Evolutionary conservation across 139 green algal genomes (phyloP).

Genomic region (Chlamydomonas incerta): DNA sequence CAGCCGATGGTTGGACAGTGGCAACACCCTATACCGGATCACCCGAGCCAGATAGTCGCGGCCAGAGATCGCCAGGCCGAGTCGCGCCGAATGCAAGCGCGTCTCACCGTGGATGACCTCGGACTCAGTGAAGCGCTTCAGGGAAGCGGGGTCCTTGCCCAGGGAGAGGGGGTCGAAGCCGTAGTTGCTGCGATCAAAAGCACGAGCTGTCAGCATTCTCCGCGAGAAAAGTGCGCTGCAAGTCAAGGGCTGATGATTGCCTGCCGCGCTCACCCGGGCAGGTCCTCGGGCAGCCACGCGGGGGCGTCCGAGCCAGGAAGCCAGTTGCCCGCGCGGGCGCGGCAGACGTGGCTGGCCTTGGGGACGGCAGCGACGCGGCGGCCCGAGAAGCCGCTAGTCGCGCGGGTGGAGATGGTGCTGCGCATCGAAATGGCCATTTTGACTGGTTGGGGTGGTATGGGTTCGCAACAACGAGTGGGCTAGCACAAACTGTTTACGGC

Average conservation of each 20-base stretch:
- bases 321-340: slow-evolving; percentile 79
- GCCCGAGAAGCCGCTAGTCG: slow-evolving; percentile 43
- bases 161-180: slow-evolving; percentile 89
- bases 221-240: not conserved
- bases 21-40: no score
- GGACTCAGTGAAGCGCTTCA: slow-evolving; percentile 58
- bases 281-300: slow-evolving; percentile 72
- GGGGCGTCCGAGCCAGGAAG: slow-evolving; percentile 77
- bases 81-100: no score
- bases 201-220: not conserved
- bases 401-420: slow-evolving; percentile 31
- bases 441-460: not conserved
- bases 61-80: no score
- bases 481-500: no score
- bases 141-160: slow-evolving; percentile 57
- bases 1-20: no score
- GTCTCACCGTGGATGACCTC: slow-evolving; percentile 73
- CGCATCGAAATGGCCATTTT: slow-evolving; percentile 50
- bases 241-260: not conserved
- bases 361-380: slow-evolving; percentile 39
- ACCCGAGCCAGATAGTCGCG: no score
- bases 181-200: slow-evolving; percentile 65
- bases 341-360: slow-evolving; percentile 59
- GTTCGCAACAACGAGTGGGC: not conserved
- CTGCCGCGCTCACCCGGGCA: slow-evolving; percentile 18